These are phyloP conservation scores for Henckelia pumila DNA, from an alignment of 257 asterid species.

Conservation along the genomic window DNA sequence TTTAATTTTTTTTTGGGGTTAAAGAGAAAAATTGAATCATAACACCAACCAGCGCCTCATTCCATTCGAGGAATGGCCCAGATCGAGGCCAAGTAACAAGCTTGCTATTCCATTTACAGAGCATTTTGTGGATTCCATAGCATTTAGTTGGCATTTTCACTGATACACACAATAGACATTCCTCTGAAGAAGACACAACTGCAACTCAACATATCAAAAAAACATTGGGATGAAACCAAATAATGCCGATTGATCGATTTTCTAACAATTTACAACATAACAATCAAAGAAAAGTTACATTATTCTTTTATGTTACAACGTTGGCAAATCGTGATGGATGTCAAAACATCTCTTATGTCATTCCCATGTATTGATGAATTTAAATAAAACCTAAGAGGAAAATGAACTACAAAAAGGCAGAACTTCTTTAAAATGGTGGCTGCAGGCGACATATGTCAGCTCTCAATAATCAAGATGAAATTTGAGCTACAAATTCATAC, in stretches of 20 bases:
- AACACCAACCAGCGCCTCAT: too few relatives aligned
- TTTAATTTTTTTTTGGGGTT: too few relatives aligned
- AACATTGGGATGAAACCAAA: neutral
- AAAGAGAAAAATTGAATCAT: too few relatives aligned
- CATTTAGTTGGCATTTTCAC: too few relatives aligned
- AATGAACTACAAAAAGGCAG: slow-evolving; percentile 34
- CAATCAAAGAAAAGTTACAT: slow-evolving; percentile 28
- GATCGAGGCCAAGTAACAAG: too few relatives aligned
- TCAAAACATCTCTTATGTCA: slow-evolving; percentile 3
- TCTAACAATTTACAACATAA: slow-evolving; percentile 31
- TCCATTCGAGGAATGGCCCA: too few relatives aligned
- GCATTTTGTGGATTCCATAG: too few relatives aligned
- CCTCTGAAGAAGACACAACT: neutral
- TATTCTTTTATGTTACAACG: slow-evolving; percentile 29
- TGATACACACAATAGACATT: too few relatives aligned
- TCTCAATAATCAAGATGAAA: neutral
- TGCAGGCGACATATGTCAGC: slow-evolving; percentile 1
- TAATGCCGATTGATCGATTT: neutral
- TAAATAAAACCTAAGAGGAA: slow-evolving; percentile 21
- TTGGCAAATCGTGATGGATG: slow-evolving; percentile 18
- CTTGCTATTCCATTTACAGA: too few relatives aligned
- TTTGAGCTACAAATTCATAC: slow-evolving; percentile 42
- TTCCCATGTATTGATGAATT: slow-evolving; percentile 24
- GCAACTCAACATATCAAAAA: neutral
- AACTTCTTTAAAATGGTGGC: slow-evolving; percentile 4